Conservation (phyloP, 139 green algal species). For the Picochlorum sp. region DNA sequence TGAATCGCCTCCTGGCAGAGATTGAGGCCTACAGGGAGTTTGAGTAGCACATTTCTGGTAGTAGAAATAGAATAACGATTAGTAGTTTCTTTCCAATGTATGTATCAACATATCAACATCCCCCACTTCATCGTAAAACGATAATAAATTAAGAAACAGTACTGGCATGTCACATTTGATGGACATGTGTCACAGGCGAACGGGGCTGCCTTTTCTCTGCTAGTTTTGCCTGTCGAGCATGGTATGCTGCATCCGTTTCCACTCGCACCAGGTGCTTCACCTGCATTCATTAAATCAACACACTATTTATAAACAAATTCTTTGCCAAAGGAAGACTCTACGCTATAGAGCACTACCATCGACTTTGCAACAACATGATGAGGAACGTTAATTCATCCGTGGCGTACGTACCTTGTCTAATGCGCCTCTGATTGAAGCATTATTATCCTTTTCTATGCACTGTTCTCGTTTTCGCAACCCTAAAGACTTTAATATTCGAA, state of each 20-base stretch:
- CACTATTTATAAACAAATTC: too few relatives aligned
- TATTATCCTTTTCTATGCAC: conserved; percentile 25
- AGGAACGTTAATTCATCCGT: not conserved
- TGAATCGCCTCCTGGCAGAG: conserved; percentile 15
- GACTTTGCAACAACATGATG: not conserved
- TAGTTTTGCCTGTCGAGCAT: conserved; percentile 13
- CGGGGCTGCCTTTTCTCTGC: too few relatives aligned
- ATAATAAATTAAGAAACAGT: too few relatives aligned
- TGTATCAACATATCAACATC: too few relatives aligned
- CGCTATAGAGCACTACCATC: too few relatives aligned
- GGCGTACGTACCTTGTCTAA: conserved; percentile 27
- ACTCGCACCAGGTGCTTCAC: conserved; percentile 35
- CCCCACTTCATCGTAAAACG: too few relatives aligned
- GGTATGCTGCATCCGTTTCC: conserved; percentile 26
- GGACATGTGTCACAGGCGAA: too few relatives aligned
- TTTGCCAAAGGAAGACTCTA: too few relatives aligned
- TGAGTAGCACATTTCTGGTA: conserved; percentile 7
- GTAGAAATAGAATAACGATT: not conserved
- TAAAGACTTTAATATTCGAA: conserved; percentile 21
- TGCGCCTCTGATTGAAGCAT: conserved; percentile 19
- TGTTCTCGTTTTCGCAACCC: conserved; percentile 28
- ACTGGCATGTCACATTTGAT: too few relatives aligned
- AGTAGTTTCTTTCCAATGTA: too few relatives aligned
- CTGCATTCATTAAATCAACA: too few relatives aligned
- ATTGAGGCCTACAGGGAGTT: conserved; percentile 21